phyloP scores from a whole-genome alignment of 768 basidiomycete genomes.

The Melanogaster broomeanus region DNA sequence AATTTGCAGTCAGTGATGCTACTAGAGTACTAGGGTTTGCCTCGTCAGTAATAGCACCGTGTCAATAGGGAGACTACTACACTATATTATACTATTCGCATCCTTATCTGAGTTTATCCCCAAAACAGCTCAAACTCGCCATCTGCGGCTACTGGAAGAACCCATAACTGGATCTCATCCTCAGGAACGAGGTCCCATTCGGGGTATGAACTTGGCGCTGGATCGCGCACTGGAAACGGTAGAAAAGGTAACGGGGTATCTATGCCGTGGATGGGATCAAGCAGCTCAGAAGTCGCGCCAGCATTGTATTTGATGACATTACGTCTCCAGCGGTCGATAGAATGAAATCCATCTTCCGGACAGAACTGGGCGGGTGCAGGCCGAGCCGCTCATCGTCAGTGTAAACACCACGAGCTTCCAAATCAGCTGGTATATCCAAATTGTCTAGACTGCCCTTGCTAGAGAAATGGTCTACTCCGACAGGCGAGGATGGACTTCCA shows the following conservation, averaged over 20 bases:
- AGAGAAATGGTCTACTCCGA: slow-evolving; percentile 47
- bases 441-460: background rate
- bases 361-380: slow-evolving; percentile 20
- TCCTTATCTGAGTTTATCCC: too few relatives aligned
- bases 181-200: slow-evolving; percentile 3
- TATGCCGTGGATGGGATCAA: slow-evolving; percentile 18
- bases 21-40: too few relatives aligned
- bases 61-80: too few relatives aligned
- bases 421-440: background rate
- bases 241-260: slow-evolving; percentile 10
- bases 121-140: background rate
- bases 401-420: background rate
- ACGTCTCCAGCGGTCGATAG: slow-evolving; percentile 25
- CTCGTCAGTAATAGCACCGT: too few relatives aligned
- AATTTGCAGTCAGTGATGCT: too few relatives aligned
- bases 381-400: slow-evolving; percentile 40
- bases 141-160: slow-evolving; percentile 8
- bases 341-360: slow-evolving; percentile 20
- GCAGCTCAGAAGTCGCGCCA: slow-evolving; percentile 3
- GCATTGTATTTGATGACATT: slow-evolving; percentile 9
- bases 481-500: slow-evolving; percentile 28
- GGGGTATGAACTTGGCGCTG: background rate
- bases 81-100: too few relatives aligned
- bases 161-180: slow-evolving; percentile 14
- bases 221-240: slow-evolving; percentile 6